Evolutionary conservation across 2,329 filamentous ascomycete species (phyloP).

Genomic region (Scytalidium lignicola): DNA sequence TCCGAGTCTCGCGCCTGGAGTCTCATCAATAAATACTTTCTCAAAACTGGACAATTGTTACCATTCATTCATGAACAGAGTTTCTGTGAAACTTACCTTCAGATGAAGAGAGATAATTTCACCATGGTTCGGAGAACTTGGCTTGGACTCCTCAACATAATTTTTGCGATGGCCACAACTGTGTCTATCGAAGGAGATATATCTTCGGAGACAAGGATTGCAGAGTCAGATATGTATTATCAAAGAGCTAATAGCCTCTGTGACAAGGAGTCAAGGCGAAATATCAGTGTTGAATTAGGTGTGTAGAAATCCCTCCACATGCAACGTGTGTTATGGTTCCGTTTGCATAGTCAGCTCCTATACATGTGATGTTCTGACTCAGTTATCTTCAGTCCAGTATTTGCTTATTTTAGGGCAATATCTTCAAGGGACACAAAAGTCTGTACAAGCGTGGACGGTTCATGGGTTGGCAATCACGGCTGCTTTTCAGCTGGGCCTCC

Average conservation of each 20-base stretch:
- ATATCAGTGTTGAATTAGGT: constrained; percentile 39
- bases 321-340: too few relatives aligned
- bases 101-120: constrained; percentile 25
- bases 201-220: constrained; percentile 29
- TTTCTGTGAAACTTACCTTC: constrained; percentile 29
- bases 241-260: constrained; percentile 38
- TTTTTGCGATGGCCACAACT: constrained; percentile 42
- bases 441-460: constrained; percentile 46
- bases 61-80: constrained; percentile 32
- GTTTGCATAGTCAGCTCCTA: constrained; percentile 8
- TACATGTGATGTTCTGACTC: too few relatives aligned
- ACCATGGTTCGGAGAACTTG: constrained; percentile 37
- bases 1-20: constrained; percentile 11
- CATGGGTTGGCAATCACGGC: constrained; percentile 47
- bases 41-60: constrained; percentile 30
- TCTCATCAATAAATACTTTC: constrained; percentile 26
- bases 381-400: constrained; percentile 35
- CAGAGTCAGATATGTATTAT: constrained; percentile 39
- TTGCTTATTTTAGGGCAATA: constrained; percentile 45
- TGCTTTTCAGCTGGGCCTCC: constrained; percentile 45
- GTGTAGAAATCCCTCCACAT: constrained; percentile 4
- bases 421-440: constrained; percentile 47
- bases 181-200: constrained; percentile 25
- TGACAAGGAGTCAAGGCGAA: constrained; percentile 32
- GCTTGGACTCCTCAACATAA: constrained; percentile 44